A percentile compares a stretch with the other conserved stretches of the same genome.
Evolutionary conservation across 371 early-diverging fungal species (phyloP).

Genomic region (Rhizomucor miehei): DNA sequence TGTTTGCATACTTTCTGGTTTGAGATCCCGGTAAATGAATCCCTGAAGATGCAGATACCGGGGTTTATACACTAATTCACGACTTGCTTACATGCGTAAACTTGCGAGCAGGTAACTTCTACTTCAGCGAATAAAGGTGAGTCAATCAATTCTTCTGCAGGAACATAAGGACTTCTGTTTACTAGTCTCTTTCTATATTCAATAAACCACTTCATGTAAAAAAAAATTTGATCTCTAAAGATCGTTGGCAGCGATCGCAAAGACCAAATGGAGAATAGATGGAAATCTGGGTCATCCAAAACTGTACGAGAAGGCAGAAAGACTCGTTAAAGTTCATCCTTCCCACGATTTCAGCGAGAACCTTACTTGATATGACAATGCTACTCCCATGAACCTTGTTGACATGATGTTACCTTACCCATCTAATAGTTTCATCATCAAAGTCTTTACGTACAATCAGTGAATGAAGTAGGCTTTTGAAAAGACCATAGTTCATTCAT

Average conservation of each 20-base stretch:
- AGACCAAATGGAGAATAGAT: background rate
- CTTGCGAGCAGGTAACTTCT: background rate
- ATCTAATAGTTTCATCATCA: no score
- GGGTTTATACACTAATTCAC: no score
- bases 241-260: background rate
- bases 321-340: no score
- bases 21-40: constrained; percentile 95
- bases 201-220: background rate
- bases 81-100: no score
- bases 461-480: no score
- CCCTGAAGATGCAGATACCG: constrained; percentile 92
- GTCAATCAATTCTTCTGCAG: background rate
- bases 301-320: no score
- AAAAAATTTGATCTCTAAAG: background rate
- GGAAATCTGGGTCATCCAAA: background rate
- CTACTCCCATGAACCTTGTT: no score
- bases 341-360: no score
- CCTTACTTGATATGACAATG: no score
- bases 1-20: constrained; percentile 83
- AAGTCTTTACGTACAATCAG: no score
- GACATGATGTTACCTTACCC: no score
- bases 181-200: background rate
- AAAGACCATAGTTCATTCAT: no score
- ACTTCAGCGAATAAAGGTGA: background rate
- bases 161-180: background rate